A percentile compares a stretch with the other conserved stretches of the same genome.
These are phyloP conservation scores for Coleophoma cylindrospora DNA, from an alignment of 2,329 filamentous ascomycete genomes.

Conservation along the genomic window DNA sequence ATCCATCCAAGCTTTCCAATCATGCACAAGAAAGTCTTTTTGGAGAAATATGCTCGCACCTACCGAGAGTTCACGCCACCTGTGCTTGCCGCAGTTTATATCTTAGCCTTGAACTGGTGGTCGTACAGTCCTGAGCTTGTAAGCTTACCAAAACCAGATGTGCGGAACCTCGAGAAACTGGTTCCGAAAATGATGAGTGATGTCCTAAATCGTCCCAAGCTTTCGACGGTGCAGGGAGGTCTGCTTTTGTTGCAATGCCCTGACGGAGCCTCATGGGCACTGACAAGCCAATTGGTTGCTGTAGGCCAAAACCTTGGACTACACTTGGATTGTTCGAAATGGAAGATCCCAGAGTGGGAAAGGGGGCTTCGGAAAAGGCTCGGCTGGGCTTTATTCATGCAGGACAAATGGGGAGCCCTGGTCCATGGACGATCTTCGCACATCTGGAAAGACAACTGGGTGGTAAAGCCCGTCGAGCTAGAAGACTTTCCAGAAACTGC, in stretches of 20 bases:
- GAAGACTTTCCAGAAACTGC: constrained; percentile 36
- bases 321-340: constrained; percentile 55
- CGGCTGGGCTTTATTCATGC: constrained; percentile 61
- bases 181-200: constrained; percentile 38
- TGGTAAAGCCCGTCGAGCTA: constrained; percentile 37
- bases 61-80: constrained; percentile 54
- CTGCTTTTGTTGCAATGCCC: constrained; percentile 43
- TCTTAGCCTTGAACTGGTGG: constrained; percentile 58
- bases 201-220: constrained; percentile 43
- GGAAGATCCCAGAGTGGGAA: constrained; percentile 61
- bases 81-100: constrained; percentile 54
- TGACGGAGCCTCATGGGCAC: constrained; percentile 22
- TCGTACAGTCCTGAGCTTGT: constrained; percentile 50
- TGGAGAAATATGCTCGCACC: constrained; percentile 53
- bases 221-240: constrained; percentile 50
- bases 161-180: constrained; percentile 31
- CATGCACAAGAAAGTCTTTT: constrained; percentile 54
- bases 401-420: constrained; percentile 58
- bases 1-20: constrained; percentile 45
- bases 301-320: constrained; percentile 53
- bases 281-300: constrained; percentile 42
- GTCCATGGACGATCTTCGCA: constrained; percentile 54
- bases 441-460: constrained; percentile 49
- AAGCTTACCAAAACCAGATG: constrained; percentile 36
- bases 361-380: constrained; percentile 55